phyloP scores from a whole-genome alignment of 306 rosid genomes.

The Luffa acutangula region DNA sequence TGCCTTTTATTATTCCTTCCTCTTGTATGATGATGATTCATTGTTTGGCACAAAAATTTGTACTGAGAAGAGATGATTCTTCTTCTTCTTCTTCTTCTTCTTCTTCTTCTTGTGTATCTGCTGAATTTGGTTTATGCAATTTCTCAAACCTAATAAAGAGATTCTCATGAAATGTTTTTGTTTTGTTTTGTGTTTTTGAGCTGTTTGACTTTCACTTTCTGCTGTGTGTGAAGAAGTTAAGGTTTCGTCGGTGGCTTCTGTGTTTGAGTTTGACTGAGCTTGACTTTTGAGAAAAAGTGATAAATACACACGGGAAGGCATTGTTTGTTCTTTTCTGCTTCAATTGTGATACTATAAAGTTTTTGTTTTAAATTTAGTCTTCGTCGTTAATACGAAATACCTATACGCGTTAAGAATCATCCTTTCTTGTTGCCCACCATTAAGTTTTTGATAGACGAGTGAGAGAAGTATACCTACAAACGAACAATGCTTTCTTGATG shows the following conservation, averaged over 20 bases:
- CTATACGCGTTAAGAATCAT: too few relatives aligned
- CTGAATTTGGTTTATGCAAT: constrained; percentile 7
- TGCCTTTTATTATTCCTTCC: neutral
- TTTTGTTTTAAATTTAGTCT: neutral
- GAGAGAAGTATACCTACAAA: too few relatives aligned
- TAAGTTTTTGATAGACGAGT: too few relatives aligned
- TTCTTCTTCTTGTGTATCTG: neutral
- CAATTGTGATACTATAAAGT: neutral
- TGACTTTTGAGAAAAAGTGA: neutral
- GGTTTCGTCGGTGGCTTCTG: constrained; percentile 1
- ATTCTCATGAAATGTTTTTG: neutral
- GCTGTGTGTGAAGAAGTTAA: neutral
- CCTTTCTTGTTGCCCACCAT: too few relatives aligned
- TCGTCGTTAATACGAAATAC: too few relatives aligned
- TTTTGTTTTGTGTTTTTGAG: neutral
- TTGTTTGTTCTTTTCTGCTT: neutral
- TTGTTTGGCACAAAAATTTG: constrained; percentile 3
- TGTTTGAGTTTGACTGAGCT: neutral
- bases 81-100: neutral
- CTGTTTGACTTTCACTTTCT: neutral
- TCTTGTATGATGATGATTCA: constrained; percentile 9
- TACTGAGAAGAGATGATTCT: neutral
- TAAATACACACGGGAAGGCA: neutral
- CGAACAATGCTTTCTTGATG: too few relatives aligned
- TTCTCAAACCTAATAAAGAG: neutral